These are phyloP conservation scores for Chrysanthemum lavandulifolium DNA, from an alignment of 129 eudicot species.

Conservation along the genomic window DNA sequence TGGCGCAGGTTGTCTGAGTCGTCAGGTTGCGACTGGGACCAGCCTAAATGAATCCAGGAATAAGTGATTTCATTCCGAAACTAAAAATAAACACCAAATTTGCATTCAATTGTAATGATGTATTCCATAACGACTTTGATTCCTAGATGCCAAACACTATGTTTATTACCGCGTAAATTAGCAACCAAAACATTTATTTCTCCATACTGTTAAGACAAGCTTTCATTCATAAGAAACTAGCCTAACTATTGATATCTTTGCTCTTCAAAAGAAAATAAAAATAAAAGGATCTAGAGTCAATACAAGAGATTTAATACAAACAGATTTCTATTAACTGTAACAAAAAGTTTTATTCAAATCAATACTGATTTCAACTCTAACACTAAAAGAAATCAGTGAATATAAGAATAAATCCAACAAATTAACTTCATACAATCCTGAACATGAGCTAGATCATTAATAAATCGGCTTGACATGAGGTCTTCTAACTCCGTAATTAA, in stretches of 20 bases:
- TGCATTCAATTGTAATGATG: too few species aligned
- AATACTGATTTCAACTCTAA: constrained; percentile 7
- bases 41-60: too few species aligned
- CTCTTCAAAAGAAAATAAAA: not conserved
- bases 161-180: too few species aligned
- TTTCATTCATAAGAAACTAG: too few species aligned
- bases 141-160: too few species aligned
- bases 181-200: too few species aligned
- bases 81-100: too few species aligned
- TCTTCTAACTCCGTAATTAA: not conserved
- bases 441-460: constrained; percentile 1
- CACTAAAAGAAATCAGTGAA: constrained; percentile 5
- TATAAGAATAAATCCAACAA: constrained; percentile 21
- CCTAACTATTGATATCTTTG: not conserved
- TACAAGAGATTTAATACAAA: not conserved
- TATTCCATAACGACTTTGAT: too few species aligned
- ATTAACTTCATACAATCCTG: not conserved
- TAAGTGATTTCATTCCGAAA: too few species aligned
- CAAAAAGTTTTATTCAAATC: not conserved
- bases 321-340: not conserved
- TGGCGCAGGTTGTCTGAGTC: too few species aligned
- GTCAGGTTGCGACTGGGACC: too few species aligned
- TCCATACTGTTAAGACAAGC: too few species aligned
- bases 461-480: not conserved
- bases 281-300: not conserved